phyloP scores from a whole-genome alignment of 306 rosid genomes.

The Quercus berberidifolia region DNA sequence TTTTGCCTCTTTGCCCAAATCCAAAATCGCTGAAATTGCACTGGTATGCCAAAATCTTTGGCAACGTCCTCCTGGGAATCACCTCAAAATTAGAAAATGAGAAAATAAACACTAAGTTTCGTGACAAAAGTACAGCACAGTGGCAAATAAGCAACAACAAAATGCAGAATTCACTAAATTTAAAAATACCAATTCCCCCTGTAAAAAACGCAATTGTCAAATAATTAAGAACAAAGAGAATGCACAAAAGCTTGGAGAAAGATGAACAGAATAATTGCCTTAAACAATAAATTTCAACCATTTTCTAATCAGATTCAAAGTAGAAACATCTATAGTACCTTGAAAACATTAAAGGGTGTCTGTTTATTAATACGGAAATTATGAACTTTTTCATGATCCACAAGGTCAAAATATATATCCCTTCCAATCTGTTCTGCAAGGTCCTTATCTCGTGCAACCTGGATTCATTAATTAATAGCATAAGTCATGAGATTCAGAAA shows the following conservation, averaged over 20 bases:
- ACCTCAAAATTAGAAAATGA: neutral
- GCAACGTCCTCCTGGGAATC: constrained; percentile 83
- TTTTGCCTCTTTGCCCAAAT: constrained; percentile 96
- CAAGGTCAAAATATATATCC: constrained; percentile 82
- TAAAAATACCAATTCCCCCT: neutral
- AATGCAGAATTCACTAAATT: neutral
- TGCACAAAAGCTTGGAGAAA: neutral
- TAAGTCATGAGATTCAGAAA: neutral
- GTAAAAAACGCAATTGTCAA: neutral
- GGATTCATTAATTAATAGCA: constrained; percentile 15
- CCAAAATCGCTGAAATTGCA: constrained; percentile 82
- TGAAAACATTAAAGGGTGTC: constrained; percentile 57
- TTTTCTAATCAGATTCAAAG: neutral
- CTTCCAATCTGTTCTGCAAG: constrained; percentile 76
- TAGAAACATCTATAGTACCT: constrained; percentile 40
- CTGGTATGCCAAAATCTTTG: constrained; percentile 75
- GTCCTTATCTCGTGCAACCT: constrained; percentile 91
- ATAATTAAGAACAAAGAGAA: neutral
- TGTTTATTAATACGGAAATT: constrained; percentile 78
- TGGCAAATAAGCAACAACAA: neutral
- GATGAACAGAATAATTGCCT: neutral
- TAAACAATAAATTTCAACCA: neutral
- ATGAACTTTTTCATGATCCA: constrained; percentile 89
- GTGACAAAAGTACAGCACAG: neutral
- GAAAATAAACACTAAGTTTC: constrained; percentile 2